Base-by-base conservation (phyloP, 2,329 filamentous ascomycete genomes). In the Rhexocercosporidium sp. region DNA sequence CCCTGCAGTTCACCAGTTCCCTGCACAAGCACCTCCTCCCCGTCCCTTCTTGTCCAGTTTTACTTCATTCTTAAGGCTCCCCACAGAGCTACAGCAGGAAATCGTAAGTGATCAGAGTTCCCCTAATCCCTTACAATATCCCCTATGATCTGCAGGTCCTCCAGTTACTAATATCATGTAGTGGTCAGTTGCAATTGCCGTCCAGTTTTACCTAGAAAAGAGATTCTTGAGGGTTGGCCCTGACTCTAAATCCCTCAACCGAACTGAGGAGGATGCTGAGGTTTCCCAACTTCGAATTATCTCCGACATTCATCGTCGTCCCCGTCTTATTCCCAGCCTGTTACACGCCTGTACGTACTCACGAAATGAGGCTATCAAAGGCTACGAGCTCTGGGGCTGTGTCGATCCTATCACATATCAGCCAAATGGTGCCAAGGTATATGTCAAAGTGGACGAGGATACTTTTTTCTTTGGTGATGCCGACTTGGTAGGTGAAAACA, bases 391-490 rank as follows among this genome's bases (percentile, higher is more conserved):
- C 9, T 53, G 56, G 54, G 34, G 46, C 3, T 65, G 63, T 44
- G 34, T n/a, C 20, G 46, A 65, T 31, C 44, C 46, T 9, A 18
- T 51, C 12, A 60, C 44, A 16, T 60, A 41, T 27, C 12, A 44
- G 29, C n/a, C 41, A 16, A 60, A 53, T 27, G 16, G n/a, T 14
- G 47, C 56, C 18, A 53, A 54, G 27, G 37, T 65, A 12, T 65
- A 65, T 18, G 63, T 65, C 6, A 65, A 65, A 37, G 18, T 54
- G 25, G 63, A 65, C 3, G n/a, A 20, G 16, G 63, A 65, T 44
- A 31, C 47, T 0, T 65, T 65, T 34, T 65, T 60, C 44, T 59
- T 65, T 34, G 54, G 63, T 20, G 63, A 60, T 44, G 37, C 16
- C 18, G 20, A 41, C n/a, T 12, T 53, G 18, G 54, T 57, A 27